These are phyloP conservation scores for Saccharum officinarum DNA, from an alignment of 176 grass and related monocot genomes.

Conservation along the genomic window DNA sequence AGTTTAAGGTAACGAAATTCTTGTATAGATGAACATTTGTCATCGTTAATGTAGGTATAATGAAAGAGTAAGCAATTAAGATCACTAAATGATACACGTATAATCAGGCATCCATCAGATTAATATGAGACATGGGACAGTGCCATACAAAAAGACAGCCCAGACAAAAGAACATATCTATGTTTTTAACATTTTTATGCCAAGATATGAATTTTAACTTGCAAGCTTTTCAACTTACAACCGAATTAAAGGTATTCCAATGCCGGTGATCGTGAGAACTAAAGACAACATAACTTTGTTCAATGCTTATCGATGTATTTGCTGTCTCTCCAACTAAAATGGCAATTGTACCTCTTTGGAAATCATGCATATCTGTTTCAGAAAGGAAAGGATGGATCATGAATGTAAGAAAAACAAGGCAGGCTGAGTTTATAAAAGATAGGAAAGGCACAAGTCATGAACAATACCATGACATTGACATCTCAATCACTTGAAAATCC, in stretches of 20 bases:
- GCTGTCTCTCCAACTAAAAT: background rate
- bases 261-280: background rate
- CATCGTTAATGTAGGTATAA: background rate
- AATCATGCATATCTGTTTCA: background rate
- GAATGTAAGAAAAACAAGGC: background rate
- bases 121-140: background rate
- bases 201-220: background rate
- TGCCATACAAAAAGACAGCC: background rate
- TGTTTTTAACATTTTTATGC: background rate
- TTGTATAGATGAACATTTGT: background rate
- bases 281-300: background rate
- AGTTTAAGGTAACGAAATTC: background rate
- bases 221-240: background rate
- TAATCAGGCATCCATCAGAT: background rate
- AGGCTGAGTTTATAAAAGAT: background rate
- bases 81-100: background rate
- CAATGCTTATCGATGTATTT: background rate
- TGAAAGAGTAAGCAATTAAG: background rate
- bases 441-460: slow-evolving; percentile 17
- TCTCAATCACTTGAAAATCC: background rate
- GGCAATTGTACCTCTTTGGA: background rate
- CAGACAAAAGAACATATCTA: background rate
- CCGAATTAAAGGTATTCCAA: background rate
- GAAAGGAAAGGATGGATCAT: background rate
- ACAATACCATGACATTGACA: background rate